phyloP scores from a whole-genome alignment of 495 filamentous ascomycete genomes.

The Neurospora pannonica region DNA sequence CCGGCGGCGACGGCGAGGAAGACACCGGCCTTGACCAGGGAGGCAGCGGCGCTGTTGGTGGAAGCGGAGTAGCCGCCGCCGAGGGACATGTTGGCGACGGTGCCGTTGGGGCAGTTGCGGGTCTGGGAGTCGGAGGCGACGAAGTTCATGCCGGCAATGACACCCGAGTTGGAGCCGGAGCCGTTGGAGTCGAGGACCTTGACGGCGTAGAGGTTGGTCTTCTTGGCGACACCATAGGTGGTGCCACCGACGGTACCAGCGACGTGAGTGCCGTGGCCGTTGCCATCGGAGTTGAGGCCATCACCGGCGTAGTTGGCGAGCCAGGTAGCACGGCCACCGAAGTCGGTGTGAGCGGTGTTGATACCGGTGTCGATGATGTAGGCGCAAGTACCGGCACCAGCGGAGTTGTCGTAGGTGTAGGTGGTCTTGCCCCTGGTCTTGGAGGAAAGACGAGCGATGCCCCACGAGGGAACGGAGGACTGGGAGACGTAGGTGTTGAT shows the following conservation, averaged over 20 bases:
- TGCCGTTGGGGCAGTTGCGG: constrained; percentile 32
- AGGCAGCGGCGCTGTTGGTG: constrained; percentile 43
- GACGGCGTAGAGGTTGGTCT: constrained; percentile 36
- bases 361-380: constrained; percentile 57
- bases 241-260: constrained; percentile 40
- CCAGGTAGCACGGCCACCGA: constrained; percentile 29
- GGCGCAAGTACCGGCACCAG: constrained; percentile 46
- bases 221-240: constrained; percentile 42
- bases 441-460: constrained; percentile 50
- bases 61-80: constrained; percentile 44
- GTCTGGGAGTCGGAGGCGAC: constrained; percentile 28
- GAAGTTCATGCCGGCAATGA: constrained; percentile 42
- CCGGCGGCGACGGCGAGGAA: too few relatives aligned
- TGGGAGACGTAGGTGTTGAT: constrained; percentile 42
- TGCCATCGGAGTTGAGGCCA: constrained; percentile 35
- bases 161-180: constrained; percentile 36
- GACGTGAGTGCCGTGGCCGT: constrained; percentile 44
- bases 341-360: constrained; percentile 35
- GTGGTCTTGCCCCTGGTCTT: constrained; percentile 33
- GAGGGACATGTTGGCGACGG: constrained; percentile 47
- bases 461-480: constrained; percentile 44
- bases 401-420: constrained; percentile 52
- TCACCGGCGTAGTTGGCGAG: constrained; percentile 35
- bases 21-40: constrained; percentile 35
- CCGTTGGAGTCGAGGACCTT: constrained; percentile 43